Percentiles rank a stretch among this genome's conserved stretches.
These are phyloP conservation scores for Leavenworthia alabamica DNA, from an alignment of 345 rosid genomes.

Conservation along the genomic window DNA sequence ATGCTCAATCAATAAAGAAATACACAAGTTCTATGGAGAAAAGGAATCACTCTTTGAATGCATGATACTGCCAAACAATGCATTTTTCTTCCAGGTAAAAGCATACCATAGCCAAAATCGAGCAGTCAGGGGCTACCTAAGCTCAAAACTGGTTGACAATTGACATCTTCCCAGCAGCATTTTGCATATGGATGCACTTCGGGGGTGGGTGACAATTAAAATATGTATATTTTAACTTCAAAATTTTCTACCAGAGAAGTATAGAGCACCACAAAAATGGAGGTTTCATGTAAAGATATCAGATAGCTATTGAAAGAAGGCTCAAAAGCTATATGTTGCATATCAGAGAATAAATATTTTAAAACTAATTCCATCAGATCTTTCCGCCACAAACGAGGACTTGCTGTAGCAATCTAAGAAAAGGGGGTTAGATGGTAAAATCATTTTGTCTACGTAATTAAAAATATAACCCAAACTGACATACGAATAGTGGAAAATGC, in stretches of 20 bases:
- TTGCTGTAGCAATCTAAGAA: slow-evolving; percentile 65
- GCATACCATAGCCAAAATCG: slow-evolving; percentile 74
- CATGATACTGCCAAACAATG: slow-evolving; percentile 64
- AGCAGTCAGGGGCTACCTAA: slow-evolving; percentile 90
- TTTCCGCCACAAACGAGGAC: slow-evolving; percentile 56
- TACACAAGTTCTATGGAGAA: slow-evolving; percentile 41
- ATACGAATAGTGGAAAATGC: slow-evolving; percentile 19
- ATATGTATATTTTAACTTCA: slow-evolving; percentile 32
- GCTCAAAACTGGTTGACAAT: slow-evolving; percentile 77
- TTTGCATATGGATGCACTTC: slow-evolving; percentile 82
- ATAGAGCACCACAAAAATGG: slow-evolving; percentile 18
- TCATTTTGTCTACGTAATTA: slow-evolving; percentile 32
- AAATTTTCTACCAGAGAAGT: slow-evolving; percentile 22
- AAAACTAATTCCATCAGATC: slow-evolving; percentile 53
- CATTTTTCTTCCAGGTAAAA: slow-evolving; percentile 92
- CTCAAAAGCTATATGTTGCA: slow-evolving; percentile 35
- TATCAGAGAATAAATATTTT: slow-evolving; percentile 34
- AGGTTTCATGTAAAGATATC: slow-evolving; percentile 28
- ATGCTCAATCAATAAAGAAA: slow-evolving; percentile 34
- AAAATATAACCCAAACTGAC: slow-evolving; percentile 26
- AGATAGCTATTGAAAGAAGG: slow-evolving; percentile 31
- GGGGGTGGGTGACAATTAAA: slow-evolving; percentile 49
- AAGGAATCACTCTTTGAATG: slow-evolving; percentile 65
- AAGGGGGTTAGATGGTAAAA: slow-evolving; percentile 57
- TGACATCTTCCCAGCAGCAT: slow-evolving; percentile 95